A percentile compares a stretch with the other conserved stretches of the same genome.
Evolutionary conservation across 176 grass and related monocot genomes (phyloP).

Genomic region (Miscanthus lutarioriparius): DNA sequence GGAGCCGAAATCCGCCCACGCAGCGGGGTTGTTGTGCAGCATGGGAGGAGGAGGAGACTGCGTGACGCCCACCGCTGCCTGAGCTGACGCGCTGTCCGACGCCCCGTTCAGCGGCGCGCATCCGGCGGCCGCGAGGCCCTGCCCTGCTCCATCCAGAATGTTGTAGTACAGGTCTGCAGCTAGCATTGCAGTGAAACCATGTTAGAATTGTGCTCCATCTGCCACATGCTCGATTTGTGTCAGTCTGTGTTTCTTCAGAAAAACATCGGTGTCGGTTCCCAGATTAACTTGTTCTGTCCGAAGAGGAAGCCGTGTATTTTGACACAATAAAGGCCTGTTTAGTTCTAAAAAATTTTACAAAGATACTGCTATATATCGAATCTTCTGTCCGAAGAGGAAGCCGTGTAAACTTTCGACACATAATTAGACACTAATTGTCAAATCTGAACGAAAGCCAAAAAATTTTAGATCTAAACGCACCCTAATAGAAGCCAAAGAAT

Average conservation of each 20-base stretch:
- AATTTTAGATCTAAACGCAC: too few species aligned
- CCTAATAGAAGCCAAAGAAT: not conserved
- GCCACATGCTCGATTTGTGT: not conserved
- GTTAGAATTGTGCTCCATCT: not conserved
- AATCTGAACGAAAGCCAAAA: too few species aligned
- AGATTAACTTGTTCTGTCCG: not conserved
- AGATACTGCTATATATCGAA: too few species aligned
- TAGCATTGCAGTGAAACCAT: not conserved
- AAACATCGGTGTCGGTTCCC: not conserved
- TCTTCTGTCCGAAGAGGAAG: too few species aligned
- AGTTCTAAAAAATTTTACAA: too few species aligned
- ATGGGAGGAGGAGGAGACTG: slow-evolving; percentile 29
- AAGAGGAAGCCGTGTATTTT: not conserved
- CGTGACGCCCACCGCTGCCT: not conserved
- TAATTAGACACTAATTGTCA: too few species aligned
- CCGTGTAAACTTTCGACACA: too few species aligned
- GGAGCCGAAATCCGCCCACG: slow-evolving; percentile 40
- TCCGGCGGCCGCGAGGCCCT: slow-evolving; percentile 34
- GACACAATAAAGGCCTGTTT: too few species aligned
- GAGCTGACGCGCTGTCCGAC: slow-evolving; percentile 18
- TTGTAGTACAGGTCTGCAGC: slow-evolving; percentile 61
- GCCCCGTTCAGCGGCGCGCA: slow-evolving; percentile 26
- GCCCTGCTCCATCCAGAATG: slow-evolving; percentile 44
- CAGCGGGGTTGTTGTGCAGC: not conserved
- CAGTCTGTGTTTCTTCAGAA: not conserved